A percentile compares a stretch with the other conserved stretches of the same genome.
These are phyloP conservation scores for Fusarium sp. DNA, from an alignment of 2,329 filamentous ascomycete genomes.

Conservation along the genomic window DNA sequence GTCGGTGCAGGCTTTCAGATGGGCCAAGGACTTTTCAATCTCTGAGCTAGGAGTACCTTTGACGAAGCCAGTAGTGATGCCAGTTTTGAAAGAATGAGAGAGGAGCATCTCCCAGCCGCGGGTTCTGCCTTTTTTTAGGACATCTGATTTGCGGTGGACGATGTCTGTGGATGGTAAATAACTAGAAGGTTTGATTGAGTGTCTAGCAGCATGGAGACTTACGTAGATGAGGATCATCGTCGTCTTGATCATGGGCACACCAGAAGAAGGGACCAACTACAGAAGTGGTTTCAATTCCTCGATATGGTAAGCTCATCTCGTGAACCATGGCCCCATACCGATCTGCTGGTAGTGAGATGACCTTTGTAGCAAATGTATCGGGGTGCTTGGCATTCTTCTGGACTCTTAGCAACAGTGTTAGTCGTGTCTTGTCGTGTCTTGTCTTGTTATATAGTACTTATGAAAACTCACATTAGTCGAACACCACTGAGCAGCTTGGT, in stretches of 20 bases:
- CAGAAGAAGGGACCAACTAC: slow-evolving; percentile 72
- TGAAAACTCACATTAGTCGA: slow-evolving; percentile 60
- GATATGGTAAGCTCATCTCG: slow-evolving; percentile 61
- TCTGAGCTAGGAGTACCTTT: slow-evolving; percentile 69
- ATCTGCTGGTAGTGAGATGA: slow-evolving; percentile 61
- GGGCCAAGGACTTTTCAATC: slow-evolving; percentile 58
- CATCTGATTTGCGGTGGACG: slow-evolving; percentile 72
- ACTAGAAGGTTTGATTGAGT: background rate
- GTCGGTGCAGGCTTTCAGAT: slow-evolving; percentile 58
- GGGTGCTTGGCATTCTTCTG: slow-evolving; percentile 64
- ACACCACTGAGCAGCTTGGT: slow-evolving; percentile 60
- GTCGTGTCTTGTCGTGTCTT: background rate
- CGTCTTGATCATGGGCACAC: slow-evolving; percentile 65
- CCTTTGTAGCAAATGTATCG: slow-evolving; percentile 65
- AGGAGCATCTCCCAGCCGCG: slow-evolving; percentile 72
- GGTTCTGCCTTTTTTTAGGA: slow-evolving; percentile 70
- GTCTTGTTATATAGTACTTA: background rate
- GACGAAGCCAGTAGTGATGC: slow-evolving; percentile 67
- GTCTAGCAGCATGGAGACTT: slow-evolving; percentile 40
- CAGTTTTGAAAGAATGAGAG: slow-evolving; percentile 63
- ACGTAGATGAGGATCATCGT: slow-evolving; percentile 66
- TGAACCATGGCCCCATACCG: slow-evolving; percentile 66
- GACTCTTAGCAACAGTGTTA: slow-evolving; percentile 51
- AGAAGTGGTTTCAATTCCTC: slow-evolving; percentile 66
- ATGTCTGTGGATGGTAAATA: slow-evolving; percentile 56